phyloP scores from a whole-genome alignment of 495 filamentous ascomycete species.

The Penicilliopsis zonata region DNA sequence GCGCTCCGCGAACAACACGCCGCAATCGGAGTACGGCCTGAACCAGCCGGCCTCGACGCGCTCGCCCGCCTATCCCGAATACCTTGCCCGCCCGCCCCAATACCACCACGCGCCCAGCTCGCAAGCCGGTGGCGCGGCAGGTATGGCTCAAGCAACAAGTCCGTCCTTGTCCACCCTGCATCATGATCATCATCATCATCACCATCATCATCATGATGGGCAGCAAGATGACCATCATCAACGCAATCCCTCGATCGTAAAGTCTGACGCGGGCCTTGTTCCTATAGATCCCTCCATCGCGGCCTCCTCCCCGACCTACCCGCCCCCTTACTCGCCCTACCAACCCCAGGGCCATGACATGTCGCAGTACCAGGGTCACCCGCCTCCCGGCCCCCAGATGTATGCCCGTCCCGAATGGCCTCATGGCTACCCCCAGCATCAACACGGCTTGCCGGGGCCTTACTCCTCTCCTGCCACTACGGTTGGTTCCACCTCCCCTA shows the following conservation, averaged over 20 bases:
- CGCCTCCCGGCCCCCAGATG: constrained; percentile 47
- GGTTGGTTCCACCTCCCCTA: constrained; percentile 45
- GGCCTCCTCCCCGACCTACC: constrained; percentile 82
- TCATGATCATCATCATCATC: constrained; percentile 57
- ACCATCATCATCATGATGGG: constrained; percentile 48
- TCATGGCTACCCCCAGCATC: constrained; percentile 57
- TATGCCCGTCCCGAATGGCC: constrained; percentile 78
- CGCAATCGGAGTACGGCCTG: constrained; percentile 78
- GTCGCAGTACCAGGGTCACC: constrained; percentile 50
- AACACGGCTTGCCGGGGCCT: constrained; percentile 47
- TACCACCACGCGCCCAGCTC: constrained; percentile 64
- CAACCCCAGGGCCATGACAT: constrained; percentile 71
- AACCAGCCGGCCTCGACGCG: constrained; percentile 63
- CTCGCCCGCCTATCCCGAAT: constrained; percentile 70
- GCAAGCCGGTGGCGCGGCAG: constrained; percentile 63
- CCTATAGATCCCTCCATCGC: constrained; percentile 99
- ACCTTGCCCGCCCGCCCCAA: constrained; percentile 45
- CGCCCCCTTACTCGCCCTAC: constrained; percentile 77
- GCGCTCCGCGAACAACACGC: constrained; percentile 60
- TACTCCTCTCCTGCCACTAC: constrained; percentile 51
- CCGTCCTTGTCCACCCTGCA: constrained; percentile 75
- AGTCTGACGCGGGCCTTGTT: constrained; percentile 91
- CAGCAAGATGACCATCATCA: constrained; percentile 55
- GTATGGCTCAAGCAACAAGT: constrained; percentile 98
- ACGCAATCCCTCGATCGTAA: constrained; percentile 54